Percentiles rank a stretch among this genome's conserved stretches.
Conservation (phyloP, 306 rosid species). For the Prinsepia uniflora region DNA sequence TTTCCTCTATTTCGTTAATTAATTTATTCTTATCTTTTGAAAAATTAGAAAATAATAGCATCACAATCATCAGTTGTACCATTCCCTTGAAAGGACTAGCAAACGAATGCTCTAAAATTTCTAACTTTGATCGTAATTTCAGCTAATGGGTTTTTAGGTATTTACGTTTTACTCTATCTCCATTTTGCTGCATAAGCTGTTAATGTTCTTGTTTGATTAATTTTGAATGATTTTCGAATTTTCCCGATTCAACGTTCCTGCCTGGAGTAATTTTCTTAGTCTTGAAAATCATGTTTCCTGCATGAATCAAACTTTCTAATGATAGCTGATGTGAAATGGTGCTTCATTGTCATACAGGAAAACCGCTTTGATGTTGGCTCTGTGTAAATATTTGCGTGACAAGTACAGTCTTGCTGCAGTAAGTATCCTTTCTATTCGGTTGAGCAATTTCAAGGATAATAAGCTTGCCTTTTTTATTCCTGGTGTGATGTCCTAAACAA, state of each 20-base stretch:
- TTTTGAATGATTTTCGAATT: neutral
- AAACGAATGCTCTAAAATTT: neutral
- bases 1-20: neutral
- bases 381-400: conserved; percentile 67
- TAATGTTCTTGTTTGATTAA: neutral
- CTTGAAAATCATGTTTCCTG: neutral
- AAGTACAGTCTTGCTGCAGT: conserved; percentile 95
- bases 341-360: conserved; percentile 45
- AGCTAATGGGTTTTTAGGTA: neutral
- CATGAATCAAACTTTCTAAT: neutral
- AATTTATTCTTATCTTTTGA: neutral
- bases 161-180: neutral
- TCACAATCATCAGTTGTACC: neutral
- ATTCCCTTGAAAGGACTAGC: neutral
- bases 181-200: neutral
- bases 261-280: neutral
- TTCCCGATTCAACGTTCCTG: neutral
- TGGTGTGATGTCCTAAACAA: neutral
- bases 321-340: conserved; percentile 10
- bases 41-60: neutral
- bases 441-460: neutral
- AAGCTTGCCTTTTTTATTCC: neutral
- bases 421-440: conserved; percentile 25
- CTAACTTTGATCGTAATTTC: neutral
- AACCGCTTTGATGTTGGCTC: conserved; percentile 93